Conservation (phyloP, 495 filamentous ascomycete genomes). For the Penicillium tannophilum region DNA sequence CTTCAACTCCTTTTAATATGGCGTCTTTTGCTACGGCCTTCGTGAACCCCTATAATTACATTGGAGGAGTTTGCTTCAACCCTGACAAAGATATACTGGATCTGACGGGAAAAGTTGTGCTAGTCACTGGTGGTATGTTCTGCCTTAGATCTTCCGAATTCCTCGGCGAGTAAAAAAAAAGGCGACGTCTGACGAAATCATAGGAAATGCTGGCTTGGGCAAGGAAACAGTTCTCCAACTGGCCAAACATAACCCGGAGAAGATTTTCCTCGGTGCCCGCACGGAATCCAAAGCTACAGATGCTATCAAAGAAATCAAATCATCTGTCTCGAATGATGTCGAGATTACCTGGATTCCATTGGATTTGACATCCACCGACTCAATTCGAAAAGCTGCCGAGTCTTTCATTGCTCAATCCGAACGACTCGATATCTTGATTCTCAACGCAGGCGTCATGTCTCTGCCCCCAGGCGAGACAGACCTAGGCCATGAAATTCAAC, state of each 20-base stretch:
- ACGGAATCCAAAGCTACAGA: conserved; percentile 33
- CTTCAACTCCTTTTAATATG: conserved; percentile 14
- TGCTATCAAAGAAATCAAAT: conserved; percentile 27
- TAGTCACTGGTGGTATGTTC: conserved; percentile 59
- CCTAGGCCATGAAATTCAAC: conserved; percentile 56
- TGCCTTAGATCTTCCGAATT: not conserved
- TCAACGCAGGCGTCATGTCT: conserved; percentile 64
- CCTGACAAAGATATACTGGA: conserved; percentile 54
- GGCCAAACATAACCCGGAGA: conserved; percentile 54
- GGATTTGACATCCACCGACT: conserved; percentile 47
- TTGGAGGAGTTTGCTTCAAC: conserved; percentile 34
- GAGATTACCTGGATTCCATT: conserved; percentile 44
- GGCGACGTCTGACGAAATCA: not conserved
- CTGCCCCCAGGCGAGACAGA: conserved; percentile 40
- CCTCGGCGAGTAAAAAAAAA: not conserved
- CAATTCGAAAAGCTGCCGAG: conserved; percentile 53
- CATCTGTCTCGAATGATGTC: conserved; percentile 20
- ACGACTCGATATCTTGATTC: conserved; percentile 65
- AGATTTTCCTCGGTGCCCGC: conserved; percentile 55
- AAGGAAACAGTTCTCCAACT: conserved; percentile 56
- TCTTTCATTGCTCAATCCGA: conserved; percentile 48
- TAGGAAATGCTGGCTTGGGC: conserved; percentile 61
- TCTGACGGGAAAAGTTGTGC: conserved; percentile 52
- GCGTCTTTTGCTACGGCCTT: conserved; percentile 25
- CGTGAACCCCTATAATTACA: conserved; percentile 29